Evolutionary conservation across 2,329 filamentous ascomycete genomes (phyloP).

Genomic region (Penicillium sp.): DNA sequence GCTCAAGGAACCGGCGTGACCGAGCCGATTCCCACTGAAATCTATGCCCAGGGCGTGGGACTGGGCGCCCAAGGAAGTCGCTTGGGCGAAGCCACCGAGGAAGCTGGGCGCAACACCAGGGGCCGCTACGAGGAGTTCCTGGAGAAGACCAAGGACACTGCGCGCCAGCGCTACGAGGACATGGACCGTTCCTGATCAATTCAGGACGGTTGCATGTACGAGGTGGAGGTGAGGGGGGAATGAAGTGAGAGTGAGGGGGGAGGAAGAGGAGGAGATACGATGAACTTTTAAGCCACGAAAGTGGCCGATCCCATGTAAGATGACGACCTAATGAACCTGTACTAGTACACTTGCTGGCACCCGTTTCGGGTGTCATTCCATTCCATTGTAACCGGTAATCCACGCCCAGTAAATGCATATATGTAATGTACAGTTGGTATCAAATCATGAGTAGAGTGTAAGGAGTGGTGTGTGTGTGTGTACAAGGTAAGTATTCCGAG

Average conservation of each 20-base stretch:
- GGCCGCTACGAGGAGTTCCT: constrained; percentile 50
- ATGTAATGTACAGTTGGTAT: constrained; percentile 24
- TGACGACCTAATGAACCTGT: background rate
- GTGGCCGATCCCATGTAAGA: background rate
- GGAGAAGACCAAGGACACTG: constrained; percentile 48
- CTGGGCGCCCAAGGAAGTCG: constrained; percentile 52
- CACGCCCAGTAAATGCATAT: constrained; percentile 12
- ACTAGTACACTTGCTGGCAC: background rate
- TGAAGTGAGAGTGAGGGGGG: background rate
- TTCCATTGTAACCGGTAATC: constrained; percentile 11
- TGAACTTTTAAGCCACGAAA: background rate
- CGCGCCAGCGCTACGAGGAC: constrained; percentile 49
- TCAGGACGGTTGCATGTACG: constrained; percentile 2
- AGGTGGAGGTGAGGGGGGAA: background rate
- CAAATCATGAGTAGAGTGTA: constrained; percentile 24
- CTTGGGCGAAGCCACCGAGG: constrained; percentile 49
- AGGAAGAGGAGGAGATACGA: background rate
- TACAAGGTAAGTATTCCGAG: background rate
- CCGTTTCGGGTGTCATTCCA: constrained; percentile 5
- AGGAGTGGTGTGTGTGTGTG: background rate
- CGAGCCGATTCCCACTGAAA: constrained; percentile 48
- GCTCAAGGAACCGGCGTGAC: constrained; percentile 51
- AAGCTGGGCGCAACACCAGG: constrained; percentile 50
- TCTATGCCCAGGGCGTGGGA: constrained; percentile 53
- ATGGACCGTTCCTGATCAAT: constrained; percentile 30